Evolutionary conservation across 2,329 filamentous ascomycete species (phyloP).

Genomic region (Monilinia fructicola): DNA sequence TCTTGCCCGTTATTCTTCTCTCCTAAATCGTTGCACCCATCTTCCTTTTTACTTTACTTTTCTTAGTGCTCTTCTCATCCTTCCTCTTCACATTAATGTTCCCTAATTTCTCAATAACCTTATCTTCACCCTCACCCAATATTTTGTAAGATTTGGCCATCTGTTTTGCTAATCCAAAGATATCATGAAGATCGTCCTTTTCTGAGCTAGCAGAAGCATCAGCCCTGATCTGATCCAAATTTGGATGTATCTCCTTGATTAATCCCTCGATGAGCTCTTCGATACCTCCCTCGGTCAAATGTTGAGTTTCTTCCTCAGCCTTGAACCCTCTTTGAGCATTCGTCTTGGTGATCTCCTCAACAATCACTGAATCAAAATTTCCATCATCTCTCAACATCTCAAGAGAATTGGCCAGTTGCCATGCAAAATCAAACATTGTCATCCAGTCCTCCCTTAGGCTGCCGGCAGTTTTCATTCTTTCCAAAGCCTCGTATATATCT

Average conservation of each 20-base stretch:
- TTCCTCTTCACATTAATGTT: background rate
- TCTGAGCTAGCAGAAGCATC: background rate
- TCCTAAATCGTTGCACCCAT: background rate
- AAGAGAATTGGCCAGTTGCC: background rate
- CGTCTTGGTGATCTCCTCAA: background rate
- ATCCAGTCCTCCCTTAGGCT: background rate
- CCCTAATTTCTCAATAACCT: background rate
- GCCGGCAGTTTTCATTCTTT: background rate
- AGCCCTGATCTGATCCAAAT: background rate
- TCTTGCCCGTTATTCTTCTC: background rate
- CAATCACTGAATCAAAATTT: background rate
- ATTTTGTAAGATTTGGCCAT: background rate
- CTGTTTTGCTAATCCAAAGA: background rate
- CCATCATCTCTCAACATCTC: background rate
- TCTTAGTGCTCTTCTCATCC: too few species aligned
- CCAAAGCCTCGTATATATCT: background rate
- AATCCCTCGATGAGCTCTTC: background rate
- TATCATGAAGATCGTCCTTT: background rate
- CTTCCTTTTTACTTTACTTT: background rate
- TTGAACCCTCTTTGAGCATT: background rate
- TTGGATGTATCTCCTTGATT: conserved; percentile 3
- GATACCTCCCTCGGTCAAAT: background rate
- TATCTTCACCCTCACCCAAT: too few species aligned
- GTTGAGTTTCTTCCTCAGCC: background rate
- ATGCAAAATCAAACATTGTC: background rate